These are phyloP conservation scores for Aspergillus fructus DNA, from an alignment of 2,329 filamentous ascomycete genomes.

Conservation along the genomic window DNA sequence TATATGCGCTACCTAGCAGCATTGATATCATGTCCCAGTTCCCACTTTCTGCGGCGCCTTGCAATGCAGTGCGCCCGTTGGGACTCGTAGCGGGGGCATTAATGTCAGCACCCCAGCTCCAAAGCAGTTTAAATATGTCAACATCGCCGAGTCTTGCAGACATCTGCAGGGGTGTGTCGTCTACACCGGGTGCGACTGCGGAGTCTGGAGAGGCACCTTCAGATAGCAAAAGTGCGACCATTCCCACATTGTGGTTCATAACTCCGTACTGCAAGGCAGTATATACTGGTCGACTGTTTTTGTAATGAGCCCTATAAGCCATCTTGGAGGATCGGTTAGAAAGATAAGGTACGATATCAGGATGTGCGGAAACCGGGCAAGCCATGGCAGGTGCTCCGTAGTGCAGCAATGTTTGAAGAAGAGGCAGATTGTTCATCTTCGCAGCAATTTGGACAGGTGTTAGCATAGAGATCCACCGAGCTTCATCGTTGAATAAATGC, in stretches of 20 bases:
- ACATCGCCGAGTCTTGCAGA: neutral
- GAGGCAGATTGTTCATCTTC: neutral
- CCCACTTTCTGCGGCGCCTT: neutral
- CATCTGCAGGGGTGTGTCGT: neutral
- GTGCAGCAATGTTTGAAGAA: neutral
- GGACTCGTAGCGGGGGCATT: neutral
- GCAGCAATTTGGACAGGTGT: neutral
- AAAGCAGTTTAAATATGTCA: neutral
- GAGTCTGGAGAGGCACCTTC: neutral
- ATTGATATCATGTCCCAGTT: neutral
- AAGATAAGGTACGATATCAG: neutral
- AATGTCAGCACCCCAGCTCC: neutral
- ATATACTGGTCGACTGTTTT: neutral
- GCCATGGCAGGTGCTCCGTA: neutral
- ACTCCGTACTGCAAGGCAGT: neutral
- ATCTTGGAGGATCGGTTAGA: neutral
- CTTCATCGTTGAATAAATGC: too few species aligned
- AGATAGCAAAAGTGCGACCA: neutral
- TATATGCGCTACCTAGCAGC: fast-evolving
- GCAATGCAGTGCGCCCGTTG: neutral
- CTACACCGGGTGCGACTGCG: neutral
- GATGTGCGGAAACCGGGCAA: neutral
- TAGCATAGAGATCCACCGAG: too few species aligned
- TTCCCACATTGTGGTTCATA: neutral
- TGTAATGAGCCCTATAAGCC: neutral